Conservation (phyloP, 495 filamentous ascomycete species). For the Elaphomyces granulatus region DNA sequence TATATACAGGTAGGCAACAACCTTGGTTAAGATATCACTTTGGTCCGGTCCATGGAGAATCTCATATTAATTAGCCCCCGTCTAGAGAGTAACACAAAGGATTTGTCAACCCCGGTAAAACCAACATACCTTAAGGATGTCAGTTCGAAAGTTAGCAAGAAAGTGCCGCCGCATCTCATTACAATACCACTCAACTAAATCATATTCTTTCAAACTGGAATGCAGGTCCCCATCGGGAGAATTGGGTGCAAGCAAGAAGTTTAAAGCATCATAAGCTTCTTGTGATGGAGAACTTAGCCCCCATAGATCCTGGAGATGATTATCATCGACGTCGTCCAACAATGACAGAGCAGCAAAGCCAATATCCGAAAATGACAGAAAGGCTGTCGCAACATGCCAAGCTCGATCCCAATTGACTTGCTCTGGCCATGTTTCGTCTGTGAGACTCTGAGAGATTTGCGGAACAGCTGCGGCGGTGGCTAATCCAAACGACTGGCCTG, state of each 20-base stretch:
- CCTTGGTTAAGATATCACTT: constrained; percentile 21
- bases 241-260: constrained; percentile 25
- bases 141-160: constrained; percentile 25
- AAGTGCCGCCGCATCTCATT: constrained; percentile 39
- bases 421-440: constrained; percentile 21
- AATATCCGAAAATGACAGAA: constrained; percentile 39
- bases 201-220: constrained; percentile 11
- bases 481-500: constrained; percentile 12
- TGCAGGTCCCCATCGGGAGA: constrained; percentile 6
- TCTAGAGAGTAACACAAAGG: no score
- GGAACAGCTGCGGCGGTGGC: constrained; percentile 6
- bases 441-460: not conserved
- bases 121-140: constrained; percentile 24
- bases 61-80: no score
- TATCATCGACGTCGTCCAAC: constrained; percentile 15
- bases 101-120: no score
- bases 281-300: constrained; percentile 20
- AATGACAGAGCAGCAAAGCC: constrained; percentile 17
- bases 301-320: constrained; percentile 16
- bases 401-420: constrained; percentile 51
- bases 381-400: constrained; percentile 52
- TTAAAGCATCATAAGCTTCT: constrained; percentile 22
- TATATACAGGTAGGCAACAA: constrained; percentile 30
- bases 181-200: constrained; percentile 38
- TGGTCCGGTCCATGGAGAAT: constrained; percentile 13